Evolutionary conservation across 345 rosid genomes (phyloP).

Genomic region (Schrenkiella parvula): DNA sequence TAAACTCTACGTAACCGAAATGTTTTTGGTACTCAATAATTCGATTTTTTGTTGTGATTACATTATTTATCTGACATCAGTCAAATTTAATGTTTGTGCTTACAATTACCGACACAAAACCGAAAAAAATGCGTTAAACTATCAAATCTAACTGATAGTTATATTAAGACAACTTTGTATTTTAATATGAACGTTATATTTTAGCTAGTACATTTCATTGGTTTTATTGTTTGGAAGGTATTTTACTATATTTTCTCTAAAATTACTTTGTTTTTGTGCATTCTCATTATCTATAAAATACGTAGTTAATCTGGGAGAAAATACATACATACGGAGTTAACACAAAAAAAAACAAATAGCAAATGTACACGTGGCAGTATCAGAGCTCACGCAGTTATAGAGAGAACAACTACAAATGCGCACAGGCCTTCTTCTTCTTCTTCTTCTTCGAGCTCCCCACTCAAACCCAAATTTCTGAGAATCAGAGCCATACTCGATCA

Average conservation of each 20-base stretch:
- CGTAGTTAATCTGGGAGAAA: neutral
- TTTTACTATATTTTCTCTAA: neutral
- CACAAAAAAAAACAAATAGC: neutral
- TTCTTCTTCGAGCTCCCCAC: conserved; percentile 8
- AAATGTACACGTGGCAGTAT: conserved; percentile 17
- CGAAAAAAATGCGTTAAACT: neutral
- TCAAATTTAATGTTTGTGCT: neutral
- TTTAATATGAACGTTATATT: neutral
- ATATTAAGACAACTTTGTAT: neutral
- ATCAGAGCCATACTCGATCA: neutral
- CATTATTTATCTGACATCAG: neutral
- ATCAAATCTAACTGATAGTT: neutral
- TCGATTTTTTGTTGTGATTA: neutral
- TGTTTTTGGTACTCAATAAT: neutral
- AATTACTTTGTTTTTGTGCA: neutral
- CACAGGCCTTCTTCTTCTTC: neutral
- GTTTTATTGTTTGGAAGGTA: neutral
- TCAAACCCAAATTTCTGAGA: conserved; percentile 2
- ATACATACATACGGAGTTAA: neutral
- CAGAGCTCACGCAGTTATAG: neutral
- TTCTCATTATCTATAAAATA: neutral
- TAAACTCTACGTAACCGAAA: neutral
- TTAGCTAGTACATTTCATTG: neutral
- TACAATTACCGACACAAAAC: neutral
- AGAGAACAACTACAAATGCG: conserved; percentile 21